Conservation (phyloP, 2,329 filamentous ascomycete genomes). For the Botryotinia globosa region DNA sequence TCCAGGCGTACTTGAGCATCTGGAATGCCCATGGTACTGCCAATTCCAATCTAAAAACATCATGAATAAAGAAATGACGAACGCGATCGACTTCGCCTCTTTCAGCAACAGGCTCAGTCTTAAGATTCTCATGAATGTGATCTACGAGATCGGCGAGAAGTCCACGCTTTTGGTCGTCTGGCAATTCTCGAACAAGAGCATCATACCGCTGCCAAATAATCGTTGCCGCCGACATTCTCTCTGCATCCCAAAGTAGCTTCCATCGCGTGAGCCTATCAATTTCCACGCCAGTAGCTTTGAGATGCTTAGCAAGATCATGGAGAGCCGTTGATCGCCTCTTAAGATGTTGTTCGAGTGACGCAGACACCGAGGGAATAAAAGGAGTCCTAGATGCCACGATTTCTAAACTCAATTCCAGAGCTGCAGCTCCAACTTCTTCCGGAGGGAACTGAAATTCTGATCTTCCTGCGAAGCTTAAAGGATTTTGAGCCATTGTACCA, state of each 20-base stretch:
- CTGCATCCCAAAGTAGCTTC: conserved; percentile 82
- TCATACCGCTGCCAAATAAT: conserved; percentile 82
- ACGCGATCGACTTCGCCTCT: conserved; percentile 74
- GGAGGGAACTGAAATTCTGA: conserved; percentile 64
- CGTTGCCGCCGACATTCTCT: conserved; percentile 79
- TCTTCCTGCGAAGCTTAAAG: conserved; percentile 77
- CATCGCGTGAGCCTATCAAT: conserved; percentile 70
- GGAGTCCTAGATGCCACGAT: conserved; percentile 75
- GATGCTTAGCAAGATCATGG: conserved; percentile 68
- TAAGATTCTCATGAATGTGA: conserved; percentile 73
- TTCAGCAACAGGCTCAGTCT: conserved; percentile 61
- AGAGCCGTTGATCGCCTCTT: conserved; percentile 69
- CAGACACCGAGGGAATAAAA: conserved; percentile 69
- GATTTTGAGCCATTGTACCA: conserved; percentile 75
- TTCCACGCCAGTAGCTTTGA: conserved; percentile 63
- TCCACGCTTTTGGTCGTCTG: conserved; percentile 61
- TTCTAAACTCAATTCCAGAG: conserved; percentile 73
- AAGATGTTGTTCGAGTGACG: conserved; percentile 79
- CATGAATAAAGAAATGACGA: conserved; percentile 82
- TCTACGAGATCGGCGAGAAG: conserved; percentile 72
- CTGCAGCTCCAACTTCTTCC: conserved; percentile 72
- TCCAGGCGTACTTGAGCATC: conserved; percentile 69
- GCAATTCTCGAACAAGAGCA: conserved; percentile 57
- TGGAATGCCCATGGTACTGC: conserved; percentile 78
- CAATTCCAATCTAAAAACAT: conserved; percentile 68